A percentile compares a stretch with the other conserved stretches of the same genome.
Evolutionary conservation across 768 basidiomycete genomes (phyloP).

Genomic region (Porpolomopsis calyptriformis): DNA sequence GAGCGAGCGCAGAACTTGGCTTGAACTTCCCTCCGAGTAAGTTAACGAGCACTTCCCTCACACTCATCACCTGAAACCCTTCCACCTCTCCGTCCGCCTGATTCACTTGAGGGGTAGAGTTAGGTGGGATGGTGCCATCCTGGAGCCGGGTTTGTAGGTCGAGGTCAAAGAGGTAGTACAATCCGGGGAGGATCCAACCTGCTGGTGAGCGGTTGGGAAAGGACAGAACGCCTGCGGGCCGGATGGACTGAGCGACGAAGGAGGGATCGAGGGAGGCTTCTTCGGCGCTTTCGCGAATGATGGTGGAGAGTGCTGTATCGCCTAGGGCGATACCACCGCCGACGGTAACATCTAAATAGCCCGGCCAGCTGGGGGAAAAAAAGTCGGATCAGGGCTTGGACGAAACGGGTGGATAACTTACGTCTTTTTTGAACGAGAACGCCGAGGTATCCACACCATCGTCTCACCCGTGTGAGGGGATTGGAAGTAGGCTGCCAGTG

Average conservation of each 20-base stretch:
- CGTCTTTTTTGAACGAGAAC: slow-evolving; percentile 31
- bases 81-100: slow-evolving; percentile 33
- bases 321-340: slow-evolving; percentile 34
- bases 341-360: slow-evolving; percentile 32
- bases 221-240: slow-evolving; percentile 27
- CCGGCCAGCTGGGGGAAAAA: slow-evolving; percentile 18
- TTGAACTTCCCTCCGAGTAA: slow-evolving; percentile 30
- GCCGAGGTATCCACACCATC: slow-evolving; percentile 32
- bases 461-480: slow-evolving; percentile 19
- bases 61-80: slow-evolving; percentile 28
- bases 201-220: slow-evolving; percentile 33
- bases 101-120: slow-evolving; percentile 26
- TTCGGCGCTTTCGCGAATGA: slow-evolving; percentile 33
- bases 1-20: slow-evolving; percentile 32
- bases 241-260: slow-evolving; percentile 23
- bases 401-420: slow-evolving; percentile 14
- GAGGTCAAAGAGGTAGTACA: slow-evolving; percentile 36
- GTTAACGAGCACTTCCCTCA: slow-evolving; percentile 22
- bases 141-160: slow-evolving; percentile 27
- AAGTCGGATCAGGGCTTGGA: background rate
- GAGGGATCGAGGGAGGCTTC: slow-evolving; percentile 31
- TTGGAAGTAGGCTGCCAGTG: slow-evolving; percentile 26
- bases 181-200: slow-evolving; percentile 34
- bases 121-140: no score
- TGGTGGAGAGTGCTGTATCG: slow-evolving; percentile 25